phyloP scores from a whole-genome alignment of 257 asterid genomes.

The Solanum infundibuliforme region DNA sequence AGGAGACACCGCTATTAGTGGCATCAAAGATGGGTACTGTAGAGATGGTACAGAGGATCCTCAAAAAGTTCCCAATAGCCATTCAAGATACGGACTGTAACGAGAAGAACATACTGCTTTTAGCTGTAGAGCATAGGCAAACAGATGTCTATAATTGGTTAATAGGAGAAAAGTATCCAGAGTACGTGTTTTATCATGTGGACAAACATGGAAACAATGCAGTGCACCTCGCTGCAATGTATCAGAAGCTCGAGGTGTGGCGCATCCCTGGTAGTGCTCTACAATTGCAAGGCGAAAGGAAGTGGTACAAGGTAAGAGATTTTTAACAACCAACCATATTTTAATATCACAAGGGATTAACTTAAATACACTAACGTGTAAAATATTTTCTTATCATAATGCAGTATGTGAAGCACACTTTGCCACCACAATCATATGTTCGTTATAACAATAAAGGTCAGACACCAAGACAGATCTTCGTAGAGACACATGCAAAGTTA shows the following conservation, averaged over 20 bases:
- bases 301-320: slow-evolving; percentile 44
- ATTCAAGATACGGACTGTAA: slow-evolving; percentile 32
- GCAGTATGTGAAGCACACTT: slow-evolving; percentile 44
- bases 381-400: neutral
- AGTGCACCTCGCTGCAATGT: slow-evolving; percentile 42
- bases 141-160: slow-evolving; percentile 17
- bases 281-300: slow-evolving; percentile 55
- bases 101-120: slow-evolving; percentile 39
- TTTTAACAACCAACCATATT: neutral
- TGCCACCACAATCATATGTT: slow-evolving; percentile 15
- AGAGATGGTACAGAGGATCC: slow-evolving; percentile 42
- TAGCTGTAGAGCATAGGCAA: slow-evolving; percentile 50
- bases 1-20: slow-evolving; percentile 33
- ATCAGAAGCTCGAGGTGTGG: slow-evolving; percentile 27
- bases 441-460: slow-evolving; percentile 25
- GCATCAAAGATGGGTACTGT: slow-evolving; percentile 50
- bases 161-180: slow-evolving; percentile 12
- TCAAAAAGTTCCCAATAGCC: slow-evolving; percentile 27
- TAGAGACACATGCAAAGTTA: slow-evolving; percentile 16
- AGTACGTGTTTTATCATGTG: slow-evolving; percentile 27
- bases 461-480: slow-evolving; percentile 30
- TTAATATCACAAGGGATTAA: neutral
- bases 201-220: slow-evolving; percentile 37
- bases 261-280: slow-evolving; percentile 55
- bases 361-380: neutral